Evolutionary conservation across 2,329 filamentous ascomycete genomes (phyloP).

Genomic region (Drechslerella coelobrocha): DNA sequence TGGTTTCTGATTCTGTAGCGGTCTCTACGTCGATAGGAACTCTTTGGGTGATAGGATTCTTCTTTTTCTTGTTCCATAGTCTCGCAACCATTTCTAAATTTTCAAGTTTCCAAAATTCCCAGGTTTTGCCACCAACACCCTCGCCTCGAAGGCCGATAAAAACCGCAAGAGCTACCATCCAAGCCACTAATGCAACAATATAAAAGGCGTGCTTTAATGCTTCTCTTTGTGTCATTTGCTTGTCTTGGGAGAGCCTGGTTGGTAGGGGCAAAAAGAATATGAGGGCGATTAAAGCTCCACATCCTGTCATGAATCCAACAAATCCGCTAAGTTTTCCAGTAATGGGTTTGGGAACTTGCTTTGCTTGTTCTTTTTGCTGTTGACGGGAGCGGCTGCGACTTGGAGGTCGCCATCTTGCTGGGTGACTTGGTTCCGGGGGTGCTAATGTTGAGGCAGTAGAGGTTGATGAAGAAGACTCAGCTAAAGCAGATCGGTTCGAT

Average conservation of each 20-base stretch:
- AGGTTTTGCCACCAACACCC: constrained; percentile 39
- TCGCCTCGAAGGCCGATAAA: constrained; percentile 73
- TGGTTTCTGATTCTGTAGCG: constrained; percentile 5
- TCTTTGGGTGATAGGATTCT: background rate
- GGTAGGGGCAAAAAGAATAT: constrained; percentile 84
- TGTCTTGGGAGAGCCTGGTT: constrained; percentile 73
- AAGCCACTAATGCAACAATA: constrained; percentile 75
- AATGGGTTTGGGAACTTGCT: constrained; percentile 61
- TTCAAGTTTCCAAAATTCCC: constrained; percentile 30
- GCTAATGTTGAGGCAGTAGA: constrained; percentile 26
- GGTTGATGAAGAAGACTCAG: constrained; percentile 32
- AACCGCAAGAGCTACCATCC: constrained; percentile 76
- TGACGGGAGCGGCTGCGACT: constrained; percentile 45
- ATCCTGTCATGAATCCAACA: constrained; percentile 90
- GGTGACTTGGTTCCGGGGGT: constrained; percentile 5
- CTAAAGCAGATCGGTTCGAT: constrained; percentile 18
- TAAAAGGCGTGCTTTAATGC: constrained; percentile 88
- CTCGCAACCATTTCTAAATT: constrained; percentile 4
- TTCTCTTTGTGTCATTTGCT: constrained; percentile 73
- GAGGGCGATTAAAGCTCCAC: constrained; percentile 85
- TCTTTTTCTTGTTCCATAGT: constrained; percentile 9
- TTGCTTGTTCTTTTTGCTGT: constrained; percentile 42
- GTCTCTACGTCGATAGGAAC: constrained; percentile 22
- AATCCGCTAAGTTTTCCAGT: constrained; percentile 74
- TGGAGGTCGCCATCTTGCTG: constrained; percentile 29